Percentiles rank a stretch among this genome's conserved stretches.
phyloP scores from a whole-genome alignment of 345 rosid genomes.

The Sisymbrium altissimum region DNA sequence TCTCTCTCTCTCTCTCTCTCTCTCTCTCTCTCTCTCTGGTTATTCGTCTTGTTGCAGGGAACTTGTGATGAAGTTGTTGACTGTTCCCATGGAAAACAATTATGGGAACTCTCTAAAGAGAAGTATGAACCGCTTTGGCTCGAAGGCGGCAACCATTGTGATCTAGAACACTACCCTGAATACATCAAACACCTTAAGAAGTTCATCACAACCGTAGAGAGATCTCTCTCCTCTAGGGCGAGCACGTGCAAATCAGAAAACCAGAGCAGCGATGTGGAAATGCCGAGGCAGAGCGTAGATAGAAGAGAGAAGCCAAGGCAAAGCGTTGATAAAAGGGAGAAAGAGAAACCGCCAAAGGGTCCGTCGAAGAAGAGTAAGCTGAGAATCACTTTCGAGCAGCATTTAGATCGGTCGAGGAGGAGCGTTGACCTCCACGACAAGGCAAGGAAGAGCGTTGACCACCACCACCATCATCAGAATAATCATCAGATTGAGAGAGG shows the following conservation, averaged over 20 bases:
- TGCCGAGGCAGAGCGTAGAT: conserved; percentile 83
- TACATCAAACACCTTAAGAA: conserved; percentile 92
- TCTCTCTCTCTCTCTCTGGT: neutral
- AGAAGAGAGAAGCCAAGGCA: conserved; percentile 81
- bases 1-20: neutral
- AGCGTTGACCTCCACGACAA: conserved; percentile 92
- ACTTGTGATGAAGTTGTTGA: conserved; percentile 96
- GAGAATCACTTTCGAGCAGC: conserved; percentile 56
- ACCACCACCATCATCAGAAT: conserved; percentile 13
- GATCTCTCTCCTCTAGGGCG: conserved; percentile 58
- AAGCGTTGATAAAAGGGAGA: conserved; percentile 66
- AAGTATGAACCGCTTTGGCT: conserved; percentile 96
- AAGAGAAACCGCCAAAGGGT: conserved; percentile 41
- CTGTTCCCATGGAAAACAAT: conserved; percentile 91
- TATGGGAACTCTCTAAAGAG: conserved; percentile 89
- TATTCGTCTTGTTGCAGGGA: conserved; percentile 49
- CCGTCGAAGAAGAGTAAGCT: conserved; percentile 45
- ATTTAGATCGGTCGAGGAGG: conserved; percentile 77
- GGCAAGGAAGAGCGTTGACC: conserved; percentile 72
- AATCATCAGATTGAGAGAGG: conserved; percentile 66
- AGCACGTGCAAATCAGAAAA: conserved; percentile 59
- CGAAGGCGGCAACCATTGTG: conserved; percentile 91
- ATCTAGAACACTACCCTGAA: conserved; percentile 80
- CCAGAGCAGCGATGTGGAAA: conserved; percentile 59
- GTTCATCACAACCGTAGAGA: conserved; percentile 82